Evolutionary conservation across 176 grass and related monocot genomes (phyloP), one percentile per base, ranked within the genome.

Genomic region (Metroxylon sagu): DNA sequence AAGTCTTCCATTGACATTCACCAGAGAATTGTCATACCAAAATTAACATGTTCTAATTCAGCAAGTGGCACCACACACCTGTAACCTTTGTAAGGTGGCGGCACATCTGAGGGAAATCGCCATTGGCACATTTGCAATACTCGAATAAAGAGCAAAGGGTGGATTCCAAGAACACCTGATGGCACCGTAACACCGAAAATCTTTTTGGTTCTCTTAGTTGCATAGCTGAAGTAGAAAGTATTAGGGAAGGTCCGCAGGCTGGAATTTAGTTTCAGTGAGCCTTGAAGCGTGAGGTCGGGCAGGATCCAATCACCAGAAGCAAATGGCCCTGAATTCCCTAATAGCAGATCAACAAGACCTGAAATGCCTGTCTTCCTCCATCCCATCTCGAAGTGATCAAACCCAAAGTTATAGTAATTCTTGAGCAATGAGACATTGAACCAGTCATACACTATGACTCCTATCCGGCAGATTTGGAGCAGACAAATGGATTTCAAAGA

Each of bases 221-320:
- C 76, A 66, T 95, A 95, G 76, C 90, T 89, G 67, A 78, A 95
- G 77, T 95, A 95, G 74, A 77, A 89, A 0, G 85, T 95, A 58
- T 49, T 21, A 3, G 79, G 71, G 63, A 89, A 95, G 18, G 79
- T 86, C 30, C 19, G 49, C 15, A 80, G 39, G 15, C 43, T 14
- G 15, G 79, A 70, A 64, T 95, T 95, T 17, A 78, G 68, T 26
- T 72, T 69, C 4, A 76, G 49, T 2, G 82, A 78, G 19, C 79
- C 79, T 59, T 83, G 66, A 71, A 95, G 66, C 16, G 85, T 95
- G 6, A 95, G 76, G 64, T 95, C 79, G 0, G 82, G 73, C 18
- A 95, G 27, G 50, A 95, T 89, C 90, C 90, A 95, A 52, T 95
- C 90, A 1, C 82, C 77, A 6, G 82, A 78, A 4, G 76, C 85